phyloP scores from a whole-genome alignment of 2,329 filamentous ascomycete species.

The Trichocomaceae sp. region DNA sequence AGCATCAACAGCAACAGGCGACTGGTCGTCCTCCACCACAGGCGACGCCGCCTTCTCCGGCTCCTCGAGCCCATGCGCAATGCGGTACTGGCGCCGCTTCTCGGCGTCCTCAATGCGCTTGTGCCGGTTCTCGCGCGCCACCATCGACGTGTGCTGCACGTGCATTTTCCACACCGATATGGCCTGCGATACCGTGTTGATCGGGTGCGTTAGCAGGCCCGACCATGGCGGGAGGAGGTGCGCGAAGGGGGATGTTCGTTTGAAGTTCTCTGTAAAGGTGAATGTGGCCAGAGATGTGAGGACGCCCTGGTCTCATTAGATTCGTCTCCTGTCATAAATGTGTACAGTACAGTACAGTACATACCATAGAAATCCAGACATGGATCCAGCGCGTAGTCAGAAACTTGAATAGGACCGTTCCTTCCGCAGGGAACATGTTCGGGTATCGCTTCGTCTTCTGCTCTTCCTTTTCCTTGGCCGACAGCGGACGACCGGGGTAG shows the following conservation, averaged over 20 bases:
- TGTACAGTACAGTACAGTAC: conserved; percentile 20
- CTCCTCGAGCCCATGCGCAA: conserved; percentile 72
- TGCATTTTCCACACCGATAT: conserved; percentile 70
- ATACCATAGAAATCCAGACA: conserved; percentile 74
- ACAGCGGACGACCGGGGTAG: conserved; percentile 66
- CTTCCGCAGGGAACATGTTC: conserved; percentile 77
- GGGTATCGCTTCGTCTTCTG: conserved; percentile 73
- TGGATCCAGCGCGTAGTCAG: conserved; percentile 71
- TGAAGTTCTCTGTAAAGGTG: conserved; percentile 74
- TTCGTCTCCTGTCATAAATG: not conserved
- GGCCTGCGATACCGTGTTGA: conserved; percentile 59
- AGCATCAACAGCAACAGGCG: conserved; percentile 28
- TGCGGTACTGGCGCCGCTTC: conserved; percentile 78
- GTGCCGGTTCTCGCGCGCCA: conserved; percentile 65
- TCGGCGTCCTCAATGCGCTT: conserved; percentile 74
- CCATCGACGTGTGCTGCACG: conserved; percentile 60
- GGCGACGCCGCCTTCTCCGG: conserved; percentile 22
- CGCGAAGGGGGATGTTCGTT: conserved; percentile 67
- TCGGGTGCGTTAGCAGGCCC: conserved; percentile 63
- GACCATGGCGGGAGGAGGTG: conserved; percentile 68
- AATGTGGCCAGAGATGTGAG: conserved; percentile 62
- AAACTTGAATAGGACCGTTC: conserved; percentile 78
- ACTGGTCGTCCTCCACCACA: conserved; percentile 34
- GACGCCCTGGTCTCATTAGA: conserved; percentile 48
- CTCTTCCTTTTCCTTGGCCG: conserved; percentile 56